Conservation (phyloP, 768 basidiomycete genomes). For the Coprinellus micaceus region DNA sequence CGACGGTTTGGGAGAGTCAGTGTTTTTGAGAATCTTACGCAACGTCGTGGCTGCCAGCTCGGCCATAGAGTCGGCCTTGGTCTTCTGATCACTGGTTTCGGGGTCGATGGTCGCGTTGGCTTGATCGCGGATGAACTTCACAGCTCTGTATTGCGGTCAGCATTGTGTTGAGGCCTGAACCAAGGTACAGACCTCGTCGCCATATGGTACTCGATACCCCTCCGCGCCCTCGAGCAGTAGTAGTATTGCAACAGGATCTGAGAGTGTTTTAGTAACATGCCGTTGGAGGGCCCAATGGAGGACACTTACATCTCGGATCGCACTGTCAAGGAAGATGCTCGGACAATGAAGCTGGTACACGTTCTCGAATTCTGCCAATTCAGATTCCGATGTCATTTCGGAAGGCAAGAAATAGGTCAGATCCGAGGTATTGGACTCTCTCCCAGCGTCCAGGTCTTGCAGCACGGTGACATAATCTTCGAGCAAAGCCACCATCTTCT, state of each 20-base stretch:
- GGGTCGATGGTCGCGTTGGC: slow-evolving; percentile 41
- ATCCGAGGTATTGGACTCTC: slow-evolving; percentile 16
- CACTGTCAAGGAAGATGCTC: slow-evolving; percentile 70
- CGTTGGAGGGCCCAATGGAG: no score
- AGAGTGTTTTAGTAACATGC: neutral
- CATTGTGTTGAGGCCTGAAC: neutral
- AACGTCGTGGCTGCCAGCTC: slow-evolving; percentile 66
- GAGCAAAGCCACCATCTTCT: slow-evolving; percentile 53
- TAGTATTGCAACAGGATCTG: slow-evolving; percentile 89
- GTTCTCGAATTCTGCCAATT: slow-evolving; percentile 83
- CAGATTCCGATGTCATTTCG: slow-evolving; percentile 61
- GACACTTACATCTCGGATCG: slow-evolving; percentile 76
- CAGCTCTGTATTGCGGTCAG: slow-evolving; percentile 46
- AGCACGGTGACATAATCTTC: slow-evolving; percentile 60
- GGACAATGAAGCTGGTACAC: slow-evolving; percentile 91
- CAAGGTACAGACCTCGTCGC: slow-evolving; percentile 60
- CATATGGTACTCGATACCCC: slow-evolving; percentile 85
- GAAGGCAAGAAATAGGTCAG: slow-evolving; percentile 64
- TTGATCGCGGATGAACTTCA: slow-evolving; percentile 86
- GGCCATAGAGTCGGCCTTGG: slow-evolving; percentile 38
- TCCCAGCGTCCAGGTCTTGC: slow-evolving; percentile 44
- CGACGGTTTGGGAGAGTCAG: slow-evolving; percentile 49
- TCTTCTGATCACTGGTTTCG: slow-evolving; percentile 20
- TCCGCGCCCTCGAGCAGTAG: slow-evolving; percentile 70
- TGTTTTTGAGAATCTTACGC: slow-evolving; percentile 54